Evolutionary conservation across 2,329 filamentous ascomycete species (phyloP).

Genomic region (Decorospora gaudefroyi): DNA sequence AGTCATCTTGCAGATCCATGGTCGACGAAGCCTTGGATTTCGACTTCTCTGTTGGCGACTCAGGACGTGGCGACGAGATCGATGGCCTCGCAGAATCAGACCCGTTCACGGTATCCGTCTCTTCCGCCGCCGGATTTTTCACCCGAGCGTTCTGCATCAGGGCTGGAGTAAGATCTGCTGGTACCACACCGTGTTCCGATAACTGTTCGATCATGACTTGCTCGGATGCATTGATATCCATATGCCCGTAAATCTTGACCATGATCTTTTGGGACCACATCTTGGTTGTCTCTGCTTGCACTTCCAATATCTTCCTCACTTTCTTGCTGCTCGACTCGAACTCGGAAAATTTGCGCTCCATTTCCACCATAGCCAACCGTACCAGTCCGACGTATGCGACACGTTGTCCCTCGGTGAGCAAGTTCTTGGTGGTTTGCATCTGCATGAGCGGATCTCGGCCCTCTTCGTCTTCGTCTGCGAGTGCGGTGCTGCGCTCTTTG

Average conservation of each 20-base stretch:
- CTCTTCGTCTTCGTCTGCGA: constrained; percentile 73
- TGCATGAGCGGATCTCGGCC: constrained; percentile 80
- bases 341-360: constrained; percentile 70
- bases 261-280: constrained; percentile 99
- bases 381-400: constrained; percentile 95
- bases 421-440: constrained; percentile 92
- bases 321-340: constrained; percentile 66
- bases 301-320: constrained; percentile 71
- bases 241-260: constrained; percentile 89
- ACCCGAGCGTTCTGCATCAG: constrained; percentile 92
- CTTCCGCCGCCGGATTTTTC: constrained; percentile 82
- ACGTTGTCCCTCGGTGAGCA: constrained; percentile 91
- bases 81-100: constrained; percentile 42
- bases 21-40: constrained; percentile 42
- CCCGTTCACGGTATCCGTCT: constrained; percentile 26
- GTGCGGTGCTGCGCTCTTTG: constrained; percentile 68
- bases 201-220: constrained; percentile 99
- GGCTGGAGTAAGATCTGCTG: constrained; percentile 79
- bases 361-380: constrained; percentile 75
- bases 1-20: constrained; percentile 36
- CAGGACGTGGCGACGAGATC: constrained; percentile 40
- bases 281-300: constrained; percentile 75
- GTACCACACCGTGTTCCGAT: constrained; percentile 85
- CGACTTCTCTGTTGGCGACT: constrained; percentile 24
- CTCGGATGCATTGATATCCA: constrained; percentile 90